phyloP scores from a whole-genome alignment of 495 filamentous ascomycete genomes.

The Podospora anserina region DNA sequence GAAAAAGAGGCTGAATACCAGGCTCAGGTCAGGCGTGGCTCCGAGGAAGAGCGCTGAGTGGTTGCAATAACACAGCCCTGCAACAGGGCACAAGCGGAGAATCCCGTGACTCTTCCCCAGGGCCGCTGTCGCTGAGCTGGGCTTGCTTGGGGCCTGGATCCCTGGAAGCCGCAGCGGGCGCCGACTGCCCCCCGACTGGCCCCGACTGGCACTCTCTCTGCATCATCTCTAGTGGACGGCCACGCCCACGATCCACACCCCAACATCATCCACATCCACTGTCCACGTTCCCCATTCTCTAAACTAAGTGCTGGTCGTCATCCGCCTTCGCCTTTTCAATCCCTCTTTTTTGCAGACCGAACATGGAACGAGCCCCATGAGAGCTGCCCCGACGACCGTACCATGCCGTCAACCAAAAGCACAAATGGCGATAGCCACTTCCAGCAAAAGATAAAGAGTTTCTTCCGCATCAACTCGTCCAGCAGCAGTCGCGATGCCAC shows the following conservation, averaged over 20 bases:
- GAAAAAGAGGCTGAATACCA: not conserved
- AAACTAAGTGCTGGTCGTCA: slow-evolving; percentile 1
- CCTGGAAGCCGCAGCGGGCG: slow-evolving; percentile 6
- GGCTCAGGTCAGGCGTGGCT: not conserved
- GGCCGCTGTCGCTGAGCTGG: not conserved
- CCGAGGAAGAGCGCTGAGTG: not conserved
- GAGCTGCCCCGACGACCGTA: slow-evolving; percentile 17
- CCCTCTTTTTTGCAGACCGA: slow-evolving; percentile 15
- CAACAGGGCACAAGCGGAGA: not conserved
- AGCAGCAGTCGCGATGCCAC: slow-evolving; percentile 25
- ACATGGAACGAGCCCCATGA: slow-evolving; percentile 36
- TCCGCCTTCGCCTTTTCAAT: slow-evolving; percentile 8
- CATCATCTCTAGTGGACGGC: not conserved
- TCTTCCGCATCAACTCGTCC: slow-evolving; percentile 86
- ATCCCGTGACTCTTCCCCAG: slow-evolving; percentile 4
- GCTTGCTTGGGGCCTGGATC: slow-evolving; percentile 2
- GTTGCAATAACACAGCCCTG: not conserved
- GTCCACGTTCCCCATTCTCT: slow-evolving; percentile 10
- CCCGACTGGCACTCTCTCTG: slow-evolving; percentile 7
- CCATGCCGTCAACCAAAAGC: slow-evolving; percentile 41
- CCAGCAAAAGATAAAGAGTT: slow-evolving; percentile 89
- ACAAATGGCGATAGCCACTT: slow-evolving; percentile 59
- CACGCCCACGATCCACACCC: slow-evolving; percentile 8
- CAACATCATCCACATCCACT: slow-evolving; percentile 10
- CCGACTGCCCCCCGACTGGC: slow-evolving; percentile 7